phyloP scores from a whole-genome alignment of 2,329 filamentous ascomycete genomes.

The Penicillium thymicola region DNA sequence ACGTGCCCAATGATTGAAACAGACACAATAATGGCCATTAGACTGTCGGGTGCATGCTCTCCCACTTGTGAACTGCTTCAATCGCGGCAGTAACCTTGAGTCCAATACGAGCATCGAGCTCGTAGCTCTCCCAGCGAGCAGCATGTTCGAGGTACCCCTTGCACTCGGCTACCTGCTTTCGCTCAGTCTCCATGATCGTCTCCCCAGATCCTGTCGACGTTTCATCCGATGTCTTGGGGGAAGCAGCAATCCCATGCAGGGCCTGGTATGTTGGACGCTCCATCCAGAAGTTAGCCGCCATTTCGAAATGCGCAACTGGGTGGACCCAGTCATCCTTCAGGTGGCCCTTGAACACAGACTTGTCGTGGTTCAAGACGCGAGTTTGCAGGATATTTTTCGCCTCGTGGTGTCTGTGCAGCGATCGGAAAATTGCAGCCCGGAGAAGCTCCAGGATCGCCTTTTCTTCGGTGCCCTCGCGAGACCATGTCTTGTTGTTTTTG shows the following conservation, averaged over 20 bases:
- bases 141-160: conserved; percentile 56
- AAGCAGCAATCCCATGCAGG: conserved; percentile 26
- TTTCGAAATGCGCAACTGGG: conserved; percentile 81
- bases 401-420: conserved; percentile 60
- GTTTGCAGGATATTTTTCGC: conserved; percentile 62
- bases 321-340: conserved; percentile 58
- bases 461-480: conserved; percentile 56
- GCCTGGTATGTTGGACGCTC: conserved; percentile 50
- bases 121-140: conserved; percentile 59
- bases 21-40: background rate
- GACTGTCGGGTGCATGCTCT: conserved; percentile 27
- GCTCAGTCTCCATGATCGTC: conserved; percentile 25
- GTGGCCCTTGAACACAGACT: conserved; percentile 50
- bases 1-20: background rate
- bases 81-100: conserved; percentile 48
- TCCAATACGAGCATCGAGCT: conserved; percentile 57
- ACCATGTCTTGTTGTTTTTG: conserved; percentile 54
- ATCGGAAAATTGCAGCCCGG: conserved; percentile 63
- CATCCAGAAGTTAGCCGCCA: conserved; percentile 76
- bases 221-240: conserved; percentile 4
- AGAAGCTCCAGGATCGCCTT: conserved; percentile 65
- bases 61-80: conserved; percentile 46
- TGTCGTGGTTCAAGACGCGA: conserved; percentile 60
- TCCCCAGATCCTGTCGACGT: background rate
- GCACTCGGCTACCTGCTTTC: conserved; percentile 49